Percentiles rank a stretch among this genome's conserved stretches.
Evolutionary conservation across 1,139 yeast species (phyloP).

Genomic region (Torulaspora globosa): DNA sequence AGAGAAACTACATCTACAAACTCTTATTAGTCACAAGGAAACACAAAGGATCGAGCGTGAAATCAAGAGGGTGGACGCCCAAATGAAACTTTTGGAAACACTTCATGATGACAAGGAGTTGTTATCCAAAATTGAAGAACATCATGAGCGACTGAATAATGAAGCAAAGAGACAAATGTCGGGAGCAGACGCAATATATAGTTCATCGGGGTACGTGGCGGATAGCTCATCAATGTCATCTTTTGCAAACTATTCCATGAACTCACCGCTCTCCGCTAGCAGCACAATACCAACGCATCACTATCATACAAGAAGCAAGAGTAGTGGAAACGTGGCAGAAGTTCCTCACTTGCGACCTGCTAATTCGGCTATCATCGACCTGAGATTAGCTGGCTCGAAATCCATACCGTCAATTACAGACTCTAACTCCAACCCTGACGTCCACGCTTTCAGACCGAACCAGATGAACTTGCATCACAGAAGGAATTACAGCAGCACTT

Average conservation of each 20-base stretch:
- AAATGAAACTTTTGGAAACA: conserved; percentile 50
- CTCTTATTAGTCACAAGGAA: conserved; percentile 66
- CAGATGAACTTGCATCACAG: conserved; percentile 35
- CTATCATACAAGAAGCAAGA: conserved; percentile 36
- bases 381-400: conserved; percentile 21
- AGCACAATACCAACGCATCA: conserved; percentile 21
- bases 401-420: conserved; percentile 9
- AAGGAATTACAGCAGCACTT: conserved; percentile 38
- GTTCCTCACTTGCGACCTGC: conserved; percentile 26
- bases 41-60: conserved; percentile 56
- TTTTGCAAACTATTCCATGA: conserved; percentile 7
- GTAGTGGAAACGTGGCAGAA: conserved; percentile 26
- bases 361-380: conserved; percentile 20
- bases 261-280: conserved; percentile 14
- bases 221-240: conserved; percentile 7
- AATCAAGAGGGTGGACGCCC: conserved; percentile 60
- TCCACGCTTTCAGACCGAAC: conserved; percentile 19
- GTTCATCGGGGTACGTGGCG: conserved; percentile 10
- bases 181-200: conserved; percentile 5
- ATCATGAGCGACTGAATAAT: conserved; percentile 19
- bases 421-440: conserved; percentile 8
- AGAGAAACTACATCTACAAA: conserved; percentile 60
- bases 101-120: conserved; percentile 47
- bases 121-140: conserved; percentile 27
- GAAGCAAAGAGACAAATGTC: conserved; percentile 18